A percentile compares a stretch with the other conserved stretches of the same genome.
These are phyloP conservation scores for Penicillium sp. DNA, from an alignment of 2,329 filamentous ascomycete species.

Conservation along the genomic window DNA sequence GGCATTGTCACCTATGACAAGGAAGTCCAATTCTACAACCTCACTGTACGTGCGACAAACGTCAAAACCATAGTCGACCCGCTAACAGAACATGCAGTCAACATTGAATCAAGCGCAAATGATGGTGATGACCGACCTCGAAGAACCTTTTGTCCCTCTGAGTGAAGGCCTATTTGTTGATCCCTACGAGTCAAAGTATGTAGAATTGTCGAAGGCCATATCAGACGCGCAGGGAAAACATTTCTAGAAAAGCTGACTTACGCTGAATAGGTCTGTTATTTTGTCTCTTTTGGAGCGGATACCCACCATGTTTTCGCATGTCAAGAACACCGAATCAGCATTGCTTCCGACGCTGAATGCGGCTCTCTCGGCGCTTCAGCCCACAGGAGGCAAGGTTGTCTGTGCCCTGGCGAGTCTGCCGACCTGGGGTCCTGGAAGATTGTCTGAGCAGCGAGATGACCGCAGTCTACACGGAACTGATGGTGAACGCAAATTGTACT, in stretches of 20 bases:
- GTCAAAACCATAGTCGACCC: constrained; percentile 7
- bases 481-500: constrained; percentile 84
- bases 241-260: too few relatives aligned
- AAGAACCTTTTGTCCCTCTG: constrained; percentile 91
- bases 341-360: constrained; percentile 79
- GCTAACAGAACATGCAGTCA: constrained; percentile 46
- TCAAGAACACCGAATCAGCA: constrained; percentile 88
- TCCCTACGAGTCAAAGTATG: constrained; percentile 75
- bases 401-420: constrained; percentile 83
- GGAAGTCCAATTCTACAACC: constrained; percentile 96
- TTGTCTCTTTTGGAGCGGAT: constrained; percentile 68
- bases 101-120: constrained; percentile 84
- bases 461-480: constrained; percentile 80
- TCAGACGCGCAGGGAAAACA: too few relatives aligned
- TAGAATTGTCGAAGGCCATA: neutral
- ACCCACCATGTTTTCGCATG: constrained; percentile 75
- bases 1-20: constrained; percentile 96
- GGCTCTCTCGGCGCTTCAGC: constrained; percentile 72
- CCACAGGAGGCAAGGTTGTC: constrained; percentile 86
- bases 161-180: constrained; percentile 92
- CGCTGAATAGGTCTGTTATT: too few relatives aligned
- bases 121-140: constrained; percentile 96
- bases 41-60: constrained; percentile 57
- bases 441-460: constrained; percentile 75
- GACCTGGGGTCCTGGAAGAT: constrained; percentile 80